Base-by-base conservation (phyloP, 352 stramenopile genomes). In the Pythium diclinum region DNA sequence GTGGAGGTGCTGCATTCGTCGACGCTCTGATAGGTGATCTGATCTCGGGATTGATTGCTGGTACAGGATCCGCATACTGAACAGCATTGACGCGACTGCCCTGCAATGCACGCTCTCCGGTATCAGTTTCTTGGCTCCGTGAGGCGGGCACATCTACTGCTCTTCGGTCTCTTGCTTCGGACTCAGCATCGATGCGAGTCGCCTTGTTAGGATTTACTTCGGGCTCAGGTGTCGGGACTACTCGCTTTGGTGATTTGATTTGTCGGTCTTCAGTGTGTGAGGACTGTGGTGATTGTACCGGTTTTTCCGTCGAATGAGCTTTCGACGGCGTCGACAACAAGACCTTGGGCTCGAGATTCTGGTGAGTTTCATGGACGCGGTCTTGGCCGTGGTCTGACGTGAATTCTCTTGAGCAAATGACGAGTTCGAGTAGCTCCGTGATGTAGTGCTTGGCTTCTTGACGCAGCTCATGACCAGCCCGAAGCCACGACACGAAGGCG, bases 401-500 rank as follows among this genome's bases (percentile, higher is more conserved):
- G 17, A 25, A 30, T 23, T 88, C 71, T 46, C 74, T 76, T 7
- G 76, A 75, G 56, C 60, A 83, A 6, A 94, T 80, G 11, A 97
- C 69, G 19, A 88, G 68, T 28, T 95, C 87, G n/a, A 97, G 59
- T 32, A 97, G 61, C 25, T 96, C 83, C 1, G 75, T 74, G 6
- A 97, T 59, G 52, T 93, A 90, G 19, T 68, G 59, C 63, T 97
- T 97, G 19, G 78, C 80, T 70, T 97, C 91, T 47, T 97, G 89
- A 0, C 89, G 85, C 5, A 96, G 65, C 59, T 97, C 88, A 60
- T 97, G 91, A 0, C 91, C 91, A 19, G 87, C 82, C 16, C 84
- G 85, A 3, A 97, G 68, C 91, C 91, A 97, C 28, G 89, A 85
- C 1, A 96, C 89, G 65, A 97, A 97, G 0, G 88, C 91, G 14